A percentile compares a stretch with the other conserved stretches of the same genome.
phyloP scores from a whole-genome alignment of 2,329 filamentous ascomycete species.

The Lecanicillium sp. region DNA sequence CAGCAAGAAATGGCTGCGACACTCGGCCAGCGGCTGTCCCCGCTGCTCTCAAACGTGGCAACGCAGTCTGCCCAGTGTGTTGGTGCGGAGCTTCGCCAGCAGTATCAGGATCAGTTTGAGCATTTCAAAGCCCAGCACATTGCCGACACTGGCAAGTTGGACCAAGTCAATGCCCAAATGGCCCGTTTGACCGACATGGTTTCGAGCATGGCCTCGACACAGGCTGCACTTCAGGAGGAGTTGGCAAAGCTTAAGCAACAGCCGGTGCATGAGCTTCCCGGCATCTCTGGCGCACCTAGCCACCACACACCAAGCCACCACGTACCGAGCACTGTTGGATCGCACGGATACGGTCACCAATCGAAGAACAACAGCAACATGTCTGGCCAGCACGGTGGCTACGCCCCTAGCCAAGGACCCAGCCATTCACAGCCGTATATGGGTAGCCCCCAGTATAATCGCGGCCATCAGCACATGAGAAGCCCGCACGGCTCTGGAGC shows the following conservation, averaged over 20 bases:
- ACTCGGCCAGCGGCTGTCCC: slow-evolving; percentile 56
- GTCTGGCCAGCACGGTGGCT: slow-evolving; percentile 25
- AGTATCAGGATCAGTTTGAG: slow-evolving; percentile 43
- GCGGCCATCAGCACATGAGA: slow-evolving; percentile 22
- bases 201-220: slow-evolving; percentile 59
- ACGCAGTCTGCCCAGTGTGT: slow-evolving; percentile 60
- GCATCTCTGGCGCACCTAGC: slow-evolving; percentile 15
- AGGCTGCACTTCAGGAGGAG: slow-evolving; percentile 60
- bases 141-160: slow-evolving; percentile 56
- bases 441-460: slow-evolving; percentile 28
- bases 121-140: slow-evolving; percentile 42
- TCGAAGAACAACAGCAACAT: slow-evolving; percentile 16
- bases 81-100: slow-evolving; percentile 59
- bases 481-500: slow-evolving; percentile 25
- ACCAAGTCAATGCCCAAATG: slow-evolving; percentile 62
- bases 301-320: slow-evolving; percentile 11
- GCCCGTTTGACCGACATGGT: slow-evolving; percentile 61
- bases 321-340: slow-evolving; percentile 15
- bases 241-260: slow-evolving; percentile 51
- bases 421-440: slow-evolving; percentile 25
- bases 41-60: slow-evolving; percentile 58
- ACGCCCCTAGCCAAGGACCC: slow-evolving; percentile 22
- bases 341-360: slow-evolving; percentile 20
- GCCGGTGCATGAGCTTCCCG: slow-evolving; percentile 35
- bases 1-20: slow-evolving; percentile 60